phyloP scores from a whole-genome alignment of 768 basidiomycete species.

The Mycena maculata region DNA sequence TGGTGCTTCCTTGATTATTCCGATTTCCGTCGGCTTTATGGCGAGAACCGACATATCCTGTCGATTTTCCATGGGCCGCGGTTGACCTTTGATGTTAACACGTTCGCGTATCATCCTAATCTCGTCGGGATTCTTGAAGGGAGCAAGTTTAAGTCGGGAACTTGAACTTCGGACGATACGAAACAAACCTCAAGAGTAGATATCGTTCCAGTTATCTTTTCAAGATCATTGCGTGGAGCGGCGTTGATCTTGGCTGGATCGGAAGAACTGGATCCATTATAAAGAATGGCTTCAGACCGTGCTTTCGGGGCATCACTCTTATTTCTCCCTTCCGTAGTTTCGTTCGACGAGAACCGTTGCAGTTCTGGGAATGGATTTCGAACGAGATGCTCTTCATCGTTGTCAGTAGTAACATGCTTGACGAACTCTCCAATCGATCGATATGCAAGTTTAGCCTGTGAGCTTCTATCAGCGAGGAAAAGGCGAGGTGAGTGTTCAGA shows the following conservation, averaged over 20 bases:
- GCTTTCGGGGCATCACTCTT: neutral
- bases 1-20: constrained; percentile 79
- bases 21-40: constrained; percentile 67
- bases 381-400: constrained; percentile 49
- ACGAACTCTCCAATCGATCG: constrained; percentile 68
- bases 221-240: neutral
- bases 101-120: constrained; percentile 77
- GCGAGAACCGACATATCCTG: constrained; percentile 64
- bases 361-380: constrained; percentile 62
- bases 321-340: constrained; percentile 11
- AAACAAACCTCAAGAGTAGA: neutral
- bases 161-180: neutral
- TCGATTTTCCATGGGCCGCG: constrained; percentile 72
- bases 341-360: constrained; percentile 43
- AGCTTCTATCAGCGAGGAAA: neutral
- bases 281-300: neutral
- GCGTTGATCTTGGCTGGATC: neutral
- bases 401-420: constrained; percentile 62
- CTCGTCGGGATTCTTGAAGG: constrained; percentile 5
- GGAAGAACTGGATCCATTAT: constrained; percentile 1
- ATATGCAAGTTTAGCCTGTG: constrained; percentile 70
- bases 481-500: neutral
- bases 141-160: neutral
- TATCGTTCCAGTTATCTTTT: constrained; percentile 5
- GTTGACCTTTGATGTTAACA: constrained; percentile 68